Conservation (phyloP, 805 yeast genomes). For the Saccharomyces jurei region DNA sequence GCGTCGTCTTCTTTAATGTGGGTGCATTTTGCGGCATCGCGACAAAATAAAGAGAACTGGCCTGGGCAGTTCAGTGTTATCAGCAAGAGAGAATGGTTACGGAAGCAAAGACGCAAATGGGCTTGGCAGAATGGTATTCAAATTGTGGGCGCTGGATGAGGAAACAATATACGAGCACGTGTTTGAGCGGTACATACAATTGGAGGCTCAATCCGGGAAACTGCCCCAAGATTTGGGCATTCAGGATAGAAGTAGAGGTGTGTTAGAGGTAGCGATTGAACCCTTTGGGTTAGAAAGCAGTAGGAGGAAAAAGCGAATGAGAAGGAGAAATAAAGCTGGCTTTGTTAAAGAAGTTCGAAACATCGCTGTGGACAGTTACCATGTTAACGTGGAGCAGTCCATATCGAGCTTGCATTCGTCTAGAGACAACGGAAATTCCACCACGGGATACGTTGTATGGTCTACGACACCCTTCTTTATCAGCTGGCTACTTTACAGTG, state of each 20-base stretch:
- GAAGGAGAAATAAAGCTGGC: not conserved
- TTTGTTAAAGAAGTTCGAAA: not conserved
- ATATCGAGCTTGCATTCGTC: constrained; percentile 24
- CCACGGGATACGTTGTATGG: constrained; percentile 33
- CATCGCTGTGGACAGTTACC: constrained; percentile 10
- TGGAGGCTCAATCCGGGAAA: constrained; percentile 13
- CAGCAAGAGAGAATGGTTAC: not conserved
- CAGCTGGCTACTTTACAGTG: constrained; percentile 28
- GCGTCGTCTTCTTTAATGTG: not conserved
- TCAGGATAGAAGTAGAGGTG: constrained; percentile 7
- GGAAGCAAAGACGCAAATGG: not conserved
- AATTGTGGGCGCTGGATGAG: constrained; percentile 11
- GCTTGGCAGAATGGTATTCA: constrained; percentile 4
- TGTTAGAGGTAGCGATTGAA: constrained; percentile 19
- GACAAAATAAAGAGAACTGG: not conserved
- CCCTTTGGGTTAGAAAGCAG: constrained; percentile 9
- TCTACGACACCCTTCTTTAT: constrained; percentile 28
- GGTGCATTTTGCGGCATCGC: not conserved
- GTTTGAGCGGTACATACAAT: constrained; percentile 24
- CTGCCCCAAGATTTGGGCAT: constrained; percentile 31
- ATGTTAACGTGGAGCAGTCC: constrained; percentile 23
- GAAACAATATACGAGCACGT: constrained; percentile 26
- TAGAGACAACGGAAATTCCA: constrained; percentile 27
- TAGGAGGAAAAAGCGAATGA: not conserved
- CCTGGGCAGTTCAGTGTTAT: not conserved